Conservation (phyloP, 2,329 filamentous ascomycete species). For the Fonsecaea pugnacius region DNA sequence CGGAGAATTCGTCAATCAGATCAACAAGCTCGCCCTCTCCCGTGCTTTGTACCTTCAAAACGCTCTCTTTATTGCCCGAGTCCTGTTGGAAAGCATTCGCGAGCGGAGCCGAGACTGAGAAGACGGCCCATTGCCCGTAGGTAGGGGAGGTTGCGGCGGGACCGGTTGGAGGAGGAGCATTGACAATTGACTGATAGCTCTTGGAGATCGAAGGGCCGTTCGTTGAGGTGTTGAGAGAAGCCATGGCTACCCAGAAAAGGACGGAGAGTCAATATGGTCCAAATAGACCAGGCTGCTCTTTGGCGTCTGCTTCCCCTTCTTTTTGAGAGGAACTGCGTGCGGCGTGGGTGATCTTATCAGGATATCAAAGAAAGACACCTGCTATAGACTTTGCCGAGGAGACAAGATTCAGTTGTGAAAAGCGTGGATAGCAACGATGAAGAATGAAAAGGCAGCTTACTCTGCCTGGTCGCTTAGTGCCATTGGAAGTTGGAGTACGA, state of each 20-base stretch:
- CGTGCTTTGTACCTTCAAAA: constrained; percentile 90
- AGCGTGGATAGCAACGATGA: background rate
- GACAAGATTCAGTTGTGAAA: background rate
- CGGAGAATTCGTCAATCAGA: constrained; percentile 92
- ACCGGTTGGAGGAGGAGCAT: constrained; percentile 62
- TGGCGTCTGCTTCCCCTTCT: constrained; percentile 9
- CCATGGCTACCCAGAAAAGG: constrained; percentile 59
- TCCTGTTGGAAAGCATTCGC: constrained; percentile 89
- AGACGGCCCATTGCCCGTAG: constrained; percentile 90
- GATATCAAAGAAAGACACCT: background rate
- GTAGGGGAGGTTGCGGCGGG: constrained; percentile 71
- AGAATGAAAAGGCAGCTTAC: constrained; percentile 22
- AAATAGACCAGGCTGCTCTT: constrained; percentile 12
- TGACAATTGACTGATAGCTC: constrained; percentile 72
- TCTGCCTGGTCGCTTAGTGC: constrained; percentile 13
- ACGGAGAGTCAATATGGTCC: background rate
- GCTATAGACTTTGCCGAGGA: background rate
- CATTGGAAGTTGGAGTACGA: constrained; percentile 16
- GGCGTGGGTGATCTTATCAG: background rate
- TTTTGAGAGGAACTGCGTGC: background rate
- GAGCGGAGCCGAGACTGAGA: constrained; percentile 88
- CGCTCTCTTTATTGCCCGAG: constrained; percentile 82
- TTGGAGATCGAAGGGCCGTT: constrained; percentile 79
- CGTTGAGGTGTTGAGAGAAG: constrained; percentile 77
- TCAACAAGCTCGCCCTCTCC: constrained; percentile 92